Percentiles rank a stretch among this genome's conserved stretches.
These are phyloP conservation scores for Aureobasidium leucospermi DNA, from an alignment of 2,329 filamentous ascomycete species.

Conservation along the genomic window DNA sequence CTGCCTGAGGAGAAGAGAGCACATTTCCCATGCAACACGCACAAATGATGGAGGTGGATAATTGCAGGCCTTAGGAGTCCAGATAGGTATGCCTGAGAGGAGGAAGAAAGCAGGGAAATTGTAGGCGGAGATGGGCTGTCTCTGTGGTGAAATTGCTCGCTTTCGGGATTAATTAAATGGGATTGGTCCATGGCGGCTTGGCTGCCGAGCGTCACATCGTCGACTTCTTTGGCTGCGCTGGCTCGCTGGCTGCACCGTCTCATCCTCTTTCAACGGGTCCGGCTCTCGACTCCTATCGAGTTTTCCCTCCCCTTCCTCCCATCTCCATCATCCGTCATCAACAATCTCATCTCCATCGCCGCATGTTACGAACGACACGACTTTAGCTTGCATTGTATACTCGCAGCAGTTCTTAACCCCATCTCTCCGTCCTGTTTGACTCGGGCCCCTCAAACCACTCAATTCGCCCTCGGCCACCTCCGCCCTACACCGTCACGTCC, in stretches of 20 bases:
- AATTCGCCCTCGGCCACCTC: constrained; percentile 1
- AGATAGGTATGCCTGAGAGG: not conserved
- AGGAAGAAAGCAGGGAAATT: not conserved
- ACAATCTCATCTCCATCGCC: constrained; percentile 14
- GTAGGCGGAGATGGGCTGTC: not conserved
- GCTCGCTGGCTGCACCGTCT: not conserved
- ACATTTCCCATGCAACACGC: not conserved
- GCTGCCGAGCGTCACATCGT: not conserved
- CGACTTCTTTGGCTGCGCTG: not conserved
- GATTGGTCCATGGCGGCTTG: not conserved
- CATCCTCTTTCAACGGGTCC: not conserved
- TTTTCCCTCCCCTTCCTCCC: constrained; percentile 7
- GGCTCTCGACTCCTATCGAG: constrained; percentile 12
- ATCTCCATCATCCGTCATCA: constrained; percentile 14
- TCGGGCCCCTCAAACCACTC: not conserved
- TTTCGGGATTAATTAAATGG: not conserved
- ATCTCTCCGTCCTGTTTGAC: not conserved
- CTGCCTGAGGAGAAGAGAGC: not conserved
- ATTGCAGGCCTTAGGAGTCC: not conserved
- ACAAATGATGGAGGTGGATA: not conserved
- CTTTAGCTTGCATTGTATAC: constrained; percentile 11
- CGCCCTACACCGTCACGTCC: not conserved
- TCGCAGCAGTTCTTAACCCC: constrained; percentile 6
- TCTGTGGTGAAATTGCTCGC: not conserved
- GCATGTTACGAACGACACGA: constrained; percentile 13